These are phyloP conservation scores for Loxodes magnus DNA, from an alignment of 73 alveolate species.

Conservation along the genomic window DNA sequence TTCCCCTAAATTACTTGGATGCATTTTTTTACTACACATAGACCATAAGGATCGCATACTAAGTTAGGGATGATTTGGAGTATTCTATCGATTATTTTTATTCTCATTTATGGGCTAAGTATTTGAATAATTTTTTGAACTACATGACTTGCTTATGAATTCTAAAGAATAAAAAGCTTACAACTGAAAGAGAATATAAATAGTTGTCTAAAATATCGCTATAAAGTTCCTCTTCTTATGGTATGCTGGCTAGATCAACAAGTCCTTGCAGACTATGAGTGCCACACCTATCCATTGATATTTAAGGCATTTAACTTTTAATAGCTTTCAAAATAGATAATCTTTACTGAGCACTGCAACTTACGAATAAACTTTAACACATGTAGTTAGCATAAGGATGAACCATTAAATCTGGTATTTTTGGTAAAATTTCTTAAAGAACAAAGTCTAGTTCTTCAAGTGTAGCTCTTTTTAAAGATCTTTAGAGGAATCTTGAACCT, in stretches of 20 bases:
- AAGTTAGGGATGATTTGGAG: constrained; percentile 52
- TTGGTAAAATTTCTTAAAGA: constrained; percentile 38
- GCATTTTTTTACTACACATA: constrained; percentile 65
- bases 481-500: no score
- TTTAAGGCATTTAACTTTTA: constrained; percentile 46
- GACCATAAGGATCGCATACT: constrained; percentile 74
- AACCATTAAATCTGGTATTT: constrained; percentile 55
- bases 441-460: constrained; percentile 13
- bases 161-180: constrained; percentile 46
- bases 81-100: constrained; percentile 52
- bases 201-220: constrained; percentile 49
- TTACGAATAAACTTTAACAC: constrained; percentile 65
- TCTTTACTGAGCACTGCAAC: constrained; percentile 51
- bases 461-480: no score
- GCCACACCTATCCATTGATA: constrained; percentile 77
- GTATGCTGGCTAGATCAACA: constrained; percentile 55
- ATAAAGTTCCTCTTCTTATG: constrained; percentile 69
- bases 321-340: constrained; percentile 38
- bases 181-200: no score
- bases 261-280: constrained; percentile 80
- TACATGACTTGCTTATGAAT: constrained; percentile 78
- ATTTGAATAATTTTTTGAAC: constrained; percentile 62
- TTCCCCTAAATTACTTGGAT: constrained; percentile 42
- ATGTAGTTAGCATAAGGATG: constrained; percentile 82
- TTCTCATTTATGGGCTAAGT: constrained; percentile 55